Evolutionary conservation across 2,329 filamentous ascomycete genomes (phyloP), one percentile per base, ranked within the genome.

Genomic region (Pseudocercospora fuligena): DNA sequence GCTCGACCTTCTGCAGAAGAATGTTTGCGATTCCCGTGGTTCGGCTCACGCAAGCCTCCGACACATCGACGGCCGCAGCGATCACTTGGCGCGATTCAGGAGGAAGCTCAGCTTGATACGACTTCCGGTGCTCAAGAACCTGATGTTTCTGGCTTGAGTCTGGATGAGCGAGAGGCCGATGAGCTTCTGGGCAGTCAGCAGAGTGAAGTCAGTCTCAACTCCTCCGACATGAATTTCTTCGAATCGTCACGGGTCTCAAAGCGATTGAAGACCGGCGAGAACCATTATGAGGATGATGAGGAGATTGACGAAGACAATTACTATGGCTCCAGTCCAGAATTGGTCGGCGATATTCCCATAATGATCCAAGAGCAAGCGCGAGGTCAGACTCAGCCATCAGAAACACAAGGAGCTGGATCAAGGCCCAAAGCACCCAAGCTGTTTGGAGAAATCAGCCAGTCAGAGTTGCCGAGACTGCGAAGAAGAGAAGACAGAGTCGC

Each of bases 1-100:
- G 80, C 86, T n/a, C 88, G 94, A 64, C 92, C 93, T 0, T 92
- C 89, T 0, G 89, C 95, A 53, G 77, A 82, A 5, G 85, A 91
- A 60, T 89, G 97, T 62, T 85, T 92, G 65, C 79, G 81, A 12
- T 91, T 95, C 77, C 81, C 86, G 1, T 98, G 94, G 94, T 83
- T 97, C n/a, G 78, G 76, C 25, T 78, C 82, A n/a, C 53, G 46
- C 9, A 61, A 65, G 29, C 60, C 46, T 29, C 62, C 60, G 76
- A 46, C 72, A 69, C 5, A 74, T 27, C 61, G 65, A 14, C 76
- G 63, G 68, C 60, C 59, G 29, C 54, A 54, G 47, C 64, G 57
- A 7, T 75, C 73, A 12, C 75, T 84, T 16, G 75, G 78, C 53
- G 79, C 78, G 3, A 84, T 84, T 60, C 79, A 81, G 63, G 82